Conservation (phyloP, 495 filamentous ascomycete genomes). For the Penicillium manginii region DNA sequence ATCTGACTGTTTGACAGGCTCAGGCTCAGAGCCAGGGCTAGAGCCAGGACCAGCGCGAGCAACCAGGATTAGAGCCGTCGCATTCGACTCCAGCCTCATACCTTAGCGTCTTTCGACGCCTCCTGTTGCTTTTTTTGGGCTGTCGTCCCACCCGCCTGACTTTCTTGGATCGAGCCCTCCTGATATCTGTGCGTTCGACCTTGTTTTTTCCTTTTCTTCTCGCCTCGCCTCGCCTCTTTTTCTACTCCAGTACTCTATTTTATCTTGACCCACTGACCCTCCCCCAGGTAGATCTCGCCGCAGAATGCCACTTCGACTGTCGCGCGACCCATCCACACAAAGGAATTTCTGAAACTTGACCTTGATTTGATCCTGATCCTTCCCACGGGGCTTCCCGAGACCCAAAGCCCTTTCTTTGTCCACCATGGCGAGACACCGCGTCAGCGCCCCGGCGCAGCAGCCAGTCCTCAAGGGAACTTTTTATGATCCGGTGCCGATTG, state of each 20-base stretch:
- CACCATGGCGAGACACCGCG: constrained; percentile 20
- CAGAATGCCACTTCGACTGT: constrained; percentile 3
- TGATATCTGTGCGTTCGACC: constrained; percentile 1
- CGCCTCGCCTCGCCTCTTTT: background rate
- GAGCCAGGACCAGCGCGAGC: background rate
- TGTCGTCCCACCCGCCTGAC: constrained; percentile 2
- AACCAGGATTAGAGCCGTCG: constrained; percentile 7
- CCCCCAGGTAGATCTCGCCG: background rate
- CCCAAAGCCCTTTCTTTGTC: background rate
- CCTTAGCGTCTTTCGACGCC: constrained; percentile 12
- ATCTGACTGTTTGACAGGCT: background rate
- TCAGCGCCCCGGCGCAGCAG: constrained; percentile 16
- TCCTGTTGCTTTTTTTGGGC: constrained; percentile 12
- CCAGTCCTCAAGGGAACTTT: constrained; percentile 8
- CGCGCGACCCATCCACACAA: background rate
- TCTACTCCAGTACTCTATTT: background rate
- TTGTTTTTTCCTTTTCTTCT: background rate
- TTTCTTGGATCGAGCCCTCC: background rate
- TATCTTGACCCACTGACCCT: background rate
- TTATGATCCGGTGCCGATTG: constrained; percentile 39
- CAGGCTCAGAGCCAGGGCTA: background rate
- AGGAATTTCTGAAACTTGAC: background rate
- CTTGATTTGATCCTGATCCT: background rate
- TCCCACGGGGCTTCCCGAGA: background rate
- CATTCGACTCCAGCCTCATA: constrained; percentile 18